A percentile compares a stretch with the other conserved stretches of the same genome.
phyloP scores from a whole-genome alignment of 1,284 basidiomycete genomes.

The Cutaneotrichosporon sp. region DNA sequence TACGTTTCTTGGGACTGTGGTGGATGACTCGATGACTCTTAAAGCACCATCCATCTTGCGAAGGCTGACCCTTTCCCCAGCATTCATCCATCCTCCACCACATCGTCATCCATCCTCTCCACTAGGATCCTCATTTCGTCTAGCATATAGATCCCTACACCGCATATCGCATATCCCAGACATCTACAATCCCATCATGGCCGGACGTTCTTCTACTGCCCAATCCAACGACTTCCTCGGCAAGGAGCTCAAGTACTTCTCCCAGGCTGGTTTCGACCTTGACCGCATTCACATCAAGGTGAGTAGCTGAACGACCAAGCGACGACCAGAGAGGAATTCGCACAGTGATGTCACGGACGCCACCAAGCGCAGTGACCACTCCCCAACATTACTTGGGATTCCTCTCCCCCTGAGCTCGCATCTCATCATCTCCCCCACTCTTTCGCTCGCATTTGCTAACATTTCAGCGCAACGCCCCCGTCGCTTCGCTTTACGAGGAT shows the following conservation, averaged over 20 bases:
- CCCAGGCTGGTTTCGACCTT: slow-evolving; percentile 98
- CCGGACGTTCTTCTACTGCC: slow-evolving; percentile 36
- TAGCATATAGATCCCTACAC: slow-evolving; percentile 9
- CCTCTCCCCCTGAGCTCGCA: background rate
- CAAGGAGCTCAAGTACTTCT: slow-evolving; percentile 93
- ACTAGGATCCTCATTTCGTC: background rate
- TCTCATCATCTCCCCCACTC: background rate
- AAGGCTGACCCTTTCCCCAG: slow-evolving; percentile 1
- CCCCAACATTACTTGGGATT: too few species aligned
- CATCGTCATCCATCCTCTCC: background rate
- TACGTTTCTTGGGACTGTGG: too few species aligned
- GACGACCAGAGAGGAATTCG: too few species aligned
- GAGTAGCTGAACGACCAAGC: too few species aligned
- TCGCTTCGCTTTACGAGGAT: slow-evolving; percentile 95
- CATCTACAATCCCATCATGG: slow-evolving; percentile 23
- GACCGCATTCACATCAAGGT: slow-evolving; percentile 51
- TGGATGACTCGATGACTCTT: slow-evolving; percentile 4
- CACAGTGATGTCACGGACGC: too few species aligned
- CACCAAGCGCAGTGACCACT: too few species aligned
- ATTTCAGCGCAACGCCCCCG: slow-evolving; percentile 88
- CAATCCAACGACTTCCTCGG: slow-evolving; percentile 60
- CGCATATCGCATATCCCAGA: slow-evolving; percentile 1
- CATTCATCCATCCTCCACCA: slow-evolving; percentile 3
- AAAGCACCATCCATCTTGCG: background rate
- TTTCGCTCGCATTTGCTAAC: background rate